These are phyloP conservation scores for Plasmodium vinckei DNA, from an alignment of 169 alveolate species.

Conservation along the genomic window DNA sequence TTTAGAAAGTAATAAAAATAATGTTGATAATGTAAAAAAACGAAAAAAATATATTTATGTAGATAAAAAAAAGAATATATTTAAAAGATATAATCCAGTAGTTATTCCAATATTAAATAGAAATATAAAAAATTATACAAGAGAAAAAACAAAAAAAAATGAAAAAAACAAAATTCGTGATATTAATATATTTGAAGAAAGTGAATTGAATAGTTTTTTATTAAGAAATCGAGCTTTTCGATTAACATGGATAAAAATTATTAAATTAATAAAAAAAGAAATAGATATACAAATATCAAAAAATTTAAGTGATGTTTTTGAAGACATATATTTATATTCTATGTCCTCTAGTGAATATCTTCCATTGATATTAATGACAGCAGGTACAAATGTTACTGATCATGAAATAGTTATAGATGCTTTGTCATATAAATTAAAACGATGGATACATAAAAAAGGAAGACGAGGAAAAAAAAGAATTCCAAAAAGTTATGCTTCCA, in stretches of 20 bases:
- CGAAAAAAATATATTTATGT: constrained; percentile 15
- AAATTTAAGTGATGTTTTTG: constrained; percentile 54
- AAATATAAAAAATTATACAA: not conserved
- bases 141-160: not conserved
- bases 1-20: not conserved
- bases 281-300: constrained; percentile 57
- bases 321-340: constrained; percentile 48
- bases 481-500: too few species aligned
- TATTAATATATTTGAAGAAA: constrained; percentile 34
- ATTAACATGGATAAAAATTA: constrained; percentile 55
- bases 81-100: constrained; percentile 59
- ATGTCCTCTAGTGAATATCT: constrained; percentile 34
- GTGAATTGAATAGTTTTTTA: constrained; percentile 50
- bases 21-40: not conserved
- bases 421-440: constrained; percentile 32
- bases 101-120: constrained; percentile 25
- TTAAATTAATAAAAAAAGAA: constrained; percentile 39
- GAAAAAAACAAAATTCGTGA: not conserved
- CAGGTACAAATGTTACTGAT: constrained; percentile 70
- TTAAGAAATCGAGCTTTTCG: constrained; percentile 57
- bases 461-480: too few species aligned
- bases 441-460: constrained; percentile 37
- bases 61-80: constrained; percentile 36
- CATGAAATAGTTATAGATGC: constrained; percentile 64
- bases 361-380: constrained; percentile 54